These are phyloP conservation scores for Erodium maritimum DNA, from an alignment of 345 rosid genomes.

Conservation along the genomic window DNA sequence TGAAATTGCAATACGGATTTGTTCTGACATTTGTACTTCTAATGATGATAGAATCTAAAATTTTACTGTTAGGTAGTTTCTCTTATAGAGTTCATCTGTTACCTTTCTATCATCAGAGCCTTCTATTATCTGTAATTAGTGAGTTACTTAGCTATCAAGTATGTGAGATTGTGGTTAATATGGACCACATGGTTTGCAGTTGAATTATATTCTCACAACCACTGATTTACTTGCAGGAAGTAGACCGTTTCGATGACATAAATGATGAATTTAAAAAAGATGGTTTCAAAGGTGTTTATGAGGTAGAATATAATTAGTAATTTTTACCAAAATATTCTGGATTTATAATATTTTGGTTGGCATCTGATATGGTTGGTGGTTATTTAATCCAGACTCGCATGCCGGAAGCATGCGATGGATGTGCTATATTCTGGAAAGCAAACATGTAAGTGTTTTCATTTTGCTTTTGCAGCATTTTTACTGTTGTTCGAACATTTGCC, in stretches of 20 bases:
- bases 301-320: conserved; percentile 26
- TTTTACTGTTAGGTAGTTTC: too few relatives aligned
- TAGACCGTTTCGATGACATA: conserved; percentile 55
- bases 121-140: too few relatives aligned
- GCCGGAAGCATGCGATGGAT: conserved; percentile 77
- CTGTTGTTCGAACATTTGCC: conserved; percentile 1
- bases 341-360: too few relatives aligned
- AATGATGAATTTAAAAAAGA: conserved; percentile 33
- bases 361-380: conserved; percentile 9
- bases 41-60: too few relatives aligned
- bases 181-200: too few relatives aligned
- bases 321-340: neutral
- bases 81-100: too few relatives aligned
- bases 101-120: too few relatives aligned
- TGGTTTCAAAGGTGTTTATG: conserved; percentile 66
- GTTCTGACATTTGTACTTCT: too few relatives aligned
- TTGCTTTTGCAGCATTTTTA: neutral
- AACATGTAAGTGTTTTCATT: conserved; percentile 32
- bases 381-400: conserved; percentile 51
- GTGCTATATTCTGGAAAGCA: conserved; percentile 80
- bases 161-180: too few relatives aligned
- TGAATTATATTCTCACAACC: too few relatives aligned
- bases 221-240: conserved; percentile 37
- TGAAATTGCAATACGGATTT: too few relatives aligned
- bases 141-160: too few relatives aligned